Conservation (phyloP, 1,139 yeast species). For the Ogataea hybrid region DNA sequence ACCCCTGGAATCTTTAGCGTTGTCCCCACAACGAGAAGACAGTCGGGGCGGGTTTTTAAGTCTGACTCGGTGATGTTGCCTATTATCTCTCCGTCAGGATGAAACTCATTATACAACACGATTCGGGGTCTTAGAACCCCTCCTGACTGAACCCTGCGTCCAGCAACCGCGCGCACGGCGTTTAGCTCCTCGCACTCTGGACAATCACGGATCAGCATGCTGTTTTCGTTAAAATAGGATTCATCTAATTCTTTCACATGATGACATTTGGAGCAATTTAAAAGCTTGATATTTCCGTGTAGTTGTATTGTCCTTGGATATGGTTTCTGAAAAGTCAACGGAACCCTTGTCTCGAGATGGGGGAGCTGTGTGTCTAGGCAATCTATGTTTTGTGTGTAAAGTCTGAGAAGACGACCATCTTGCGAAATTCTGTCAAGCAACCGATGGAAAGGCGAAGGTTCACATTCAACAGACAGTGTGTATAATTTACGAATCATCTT, state of each 20-base stretch:
- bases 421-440: constrained; percentile 58
- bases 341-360: constrained; percentile 47
- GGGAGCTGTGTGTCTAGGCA: constrained; percentile 42
- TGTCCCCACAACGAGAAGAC: constrained; percentile 81
- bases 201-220: constrained; percentile 47
- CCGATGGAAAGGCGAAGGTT: constrained; percentile 72
- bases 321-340: constrained; percentile 35
- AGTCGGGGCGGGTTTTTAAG: constrained; percentile 65
- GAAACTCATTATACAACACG: constrained; percentile 81
- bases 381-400: constrained; percentile 78
- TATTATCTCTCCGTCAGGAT: constrained; percentile 82
- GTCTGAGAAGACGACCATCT: constrained; percentile 61
- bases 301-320: constrained; percentile 64
- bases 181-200: constrained; percentile 57
- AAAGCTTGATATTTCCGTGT: constrained; percentile 72
- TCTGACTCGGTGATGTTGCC: constrained; percentile 73
- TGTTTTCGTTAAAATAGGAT: constrained; percentile 24
- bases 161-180: constrained; percentile 48
- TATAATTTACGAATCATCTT: constrained; percentile 68
- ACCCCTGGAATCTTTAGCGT: constrained; percentile 87
- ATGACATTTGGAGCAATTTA: constrained; percentile 76
- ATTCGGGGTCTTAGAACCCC: constrained; percentile 81
- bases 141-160: constrained; percentile 71
- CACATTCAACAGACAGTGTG: constrained; percentile 51
- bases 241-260: constrained; percentile 44